These are phyloP conservation scores for Trichophyton schoenleinii DNA, from an alignment of 2,329 filamentous ascomycete genomes.

Conservation along the genomic window DNA sequence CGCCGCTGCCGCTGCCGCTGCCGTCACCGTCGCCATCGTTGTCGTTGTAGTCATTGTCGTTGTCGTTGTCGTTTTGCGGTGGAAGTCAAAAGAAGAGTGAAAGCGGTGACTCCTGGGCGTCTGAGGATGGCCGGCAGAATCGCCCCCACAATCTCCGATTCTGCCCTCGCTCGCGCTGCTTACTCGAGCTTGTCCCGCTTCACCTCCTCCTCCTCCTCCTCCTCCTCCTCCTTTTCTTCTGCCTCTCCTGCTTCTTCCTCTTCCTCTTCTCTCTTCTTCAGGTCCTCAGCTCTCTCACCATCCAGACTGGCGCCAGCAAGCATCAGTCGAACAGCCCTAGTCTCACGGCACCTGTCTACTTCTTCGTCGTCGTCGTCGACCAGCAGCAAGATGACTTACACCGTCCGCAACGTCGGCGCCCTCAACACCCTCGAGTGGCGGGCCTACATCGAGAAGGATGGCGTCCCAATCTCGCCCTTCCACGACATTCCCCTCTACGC, in stretches of 20 bases:
- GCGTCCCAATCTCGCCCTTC: conserved; percentile 84
- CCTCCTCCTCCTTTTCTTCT: conserved; percentile 14
- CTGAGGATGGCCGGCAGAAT: not conserved
- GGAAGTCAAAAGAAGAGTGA: too few relatives aligned
- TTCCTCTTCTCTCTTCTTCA: conserved; percentile 10
- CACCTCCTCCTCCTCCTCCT: conserved; percentile 6
- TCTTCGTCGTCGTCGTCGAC: conserved; percentile 19
- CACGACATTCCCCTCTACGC: conserved; percentile 97
- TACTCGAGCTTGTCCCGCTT: not conserved
- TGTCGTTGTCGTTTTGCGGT: too few relatives aligned
- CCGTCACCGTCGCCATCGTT: too few relatives aligned
- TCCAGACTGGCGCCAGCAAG: conserved; percentile 13
- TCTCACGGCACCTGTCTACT: conserved; percentile 39
- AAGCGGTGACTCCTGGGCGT: not conserved
- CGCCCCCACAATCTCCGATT: not conserved
- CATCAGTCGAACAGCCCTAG: conserved; percentile 30
- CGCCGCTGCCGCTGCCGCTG: too few relatives aligned
- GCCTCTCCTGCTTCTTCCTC: conserved; percentile 16
- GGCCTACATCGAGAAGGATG: conserved; percentile 96
- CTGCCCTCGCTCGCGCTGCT: not conserved
- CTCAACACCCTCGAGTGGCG: conserved; percentile 94
- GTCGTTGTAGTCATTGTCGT: too few relatives aligned
- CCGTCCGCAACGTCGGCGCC: conserved; percentile 73
- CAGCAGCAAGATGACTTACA: conserved; percentile 39
- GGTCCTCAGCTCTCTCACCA: conserved; percentile 15